phyloP scores from a whole-genome alignment of 768 basidiomycete genomes.

The Boletus rubescentipes region DNA sequence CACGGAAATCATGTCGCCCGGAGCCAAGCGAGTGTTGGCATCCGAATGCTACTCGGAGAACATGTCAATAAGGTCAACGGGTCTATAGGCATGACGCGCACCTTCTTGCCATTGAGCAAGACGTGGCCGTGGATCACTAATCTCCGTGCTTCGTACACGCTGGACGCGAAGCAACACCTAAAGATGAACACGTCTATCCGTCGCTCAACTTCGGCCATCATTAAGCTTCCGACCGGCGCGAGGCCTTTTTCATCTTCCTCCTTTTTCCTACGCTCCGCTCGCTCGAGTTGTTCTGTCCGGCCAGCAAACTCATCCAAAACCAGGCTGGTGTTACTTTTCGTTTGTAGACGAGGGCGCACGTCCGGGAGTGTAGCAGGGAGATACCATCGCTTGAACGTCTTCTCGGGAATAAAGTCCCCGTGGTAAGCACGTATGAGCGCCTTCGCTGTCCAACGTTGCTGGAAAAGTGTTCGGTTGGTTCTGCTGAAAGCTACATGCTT shows the following conservation, averaged over 20 bases:
- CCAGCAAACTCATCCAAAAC: slow-evolving; percentile 58
- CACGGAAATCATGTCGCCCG: slow-evolving; percentile 93
- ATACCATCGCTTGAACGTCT: slow-evolving; percentile 93
- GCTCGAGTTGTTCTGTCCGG: slow-evolving; percentile 44
- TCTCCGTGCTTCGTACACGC: slow-evolving; percentile 86
- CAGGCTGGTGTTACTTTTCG: slow-evolving; percentile 36
- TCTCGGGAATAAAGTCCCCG: slow-evolving; percentile 90
- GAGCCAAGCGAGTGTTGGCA: slow-evolving; percentile 84
- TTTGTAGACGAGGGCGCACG: slow-evolving; percentile 59
- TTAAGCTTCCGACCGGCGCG: slow-evolving; percentile 92
- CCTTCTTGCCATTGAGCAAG: slow-evolving; percentile 85
- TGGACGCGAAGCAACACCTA: slow-evolving; percentile 81
- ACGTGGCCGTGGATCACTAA: slow-evolving; percentile 88
- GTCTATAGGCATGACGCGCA: slow-evolving; percentile 35
- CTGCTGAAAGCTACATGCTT: slow-evolving; percentile 53
- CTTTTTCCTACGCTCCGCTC: slow-evolving; percentile 45
- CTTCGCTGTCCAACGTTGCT: slow-evolving; percentile 90
- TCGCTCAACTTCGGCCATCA: slow-evolving; percentile 94
- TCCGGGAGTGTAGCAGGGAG: slow-evolving; percentile 85
- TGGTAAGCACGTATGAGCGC: slow-evolving; percentile 90
- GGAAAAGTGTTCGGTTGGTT: slow-evolving; percentile 68
- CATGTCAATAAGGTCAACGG: background rate
- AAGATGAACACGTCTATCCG: slow-evolving; percentile 92
- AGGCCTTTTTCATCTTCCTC: slow-evolving; percentile 61
- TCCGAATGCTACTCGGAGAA: slow-evolving; percentile 61